Evolutionary conservation across 305 asterid species (phyloP).

Genomic region (Fraxinus sp.): DNA sequence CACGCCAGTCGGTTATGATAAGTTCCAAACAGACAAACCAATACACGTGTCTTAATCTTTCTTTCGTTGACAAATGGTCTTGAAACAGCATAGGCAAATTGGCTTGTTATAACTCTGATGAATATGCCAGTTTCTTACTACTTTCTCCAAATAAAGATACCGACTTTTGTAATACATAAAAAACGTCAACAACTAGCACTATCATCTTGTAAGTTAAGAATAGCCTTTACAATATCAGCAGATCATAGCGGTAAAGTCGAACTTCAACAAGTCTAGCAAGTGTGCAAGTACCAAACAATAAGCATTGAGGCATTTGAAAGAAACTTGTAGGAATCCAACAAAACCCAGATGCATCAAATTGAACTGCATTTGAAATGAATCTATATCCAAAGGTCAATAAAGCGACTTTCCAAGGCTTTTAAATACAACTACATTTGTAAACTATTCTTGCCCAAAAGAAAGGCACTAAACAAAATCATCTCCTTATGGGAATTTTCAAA

Average conservation of each 20-base stretch:
- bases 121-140: conserved; percentile 3
- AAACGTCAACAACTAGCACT: neutral
- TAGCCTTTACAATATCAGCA: neutral
- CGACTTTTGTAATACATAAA: conserved; percentile 1
- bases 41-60: neutral
- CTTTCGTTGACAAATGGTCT: neutral
- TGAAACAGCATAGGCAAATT: neutral
- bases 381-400: conserved; percentile 4
- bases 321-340: neutral
- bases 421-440: neutral
- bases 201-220: conserved; percentile 8
- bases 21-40: neutral
- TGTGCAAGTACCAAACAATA: neutral
- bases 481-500: conserved; percentile 3
- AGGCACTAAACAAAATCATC: neutral
- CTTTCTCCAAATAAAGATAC: conserved; percentile 8
- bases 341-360: neutral
- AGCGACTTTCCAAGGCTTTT: neutral
- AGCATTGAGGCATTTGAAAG: neutral
- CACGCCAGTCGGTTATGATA: neutral
- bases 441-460: neutral
- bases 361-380: neutral
- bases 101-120: neutral
- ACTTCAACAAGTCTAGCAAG: neutral
- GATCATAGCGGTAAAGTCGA: neutral